Conservation (phyloP, 306 rosid species). For the Leucaena leucocephala region DNA sequence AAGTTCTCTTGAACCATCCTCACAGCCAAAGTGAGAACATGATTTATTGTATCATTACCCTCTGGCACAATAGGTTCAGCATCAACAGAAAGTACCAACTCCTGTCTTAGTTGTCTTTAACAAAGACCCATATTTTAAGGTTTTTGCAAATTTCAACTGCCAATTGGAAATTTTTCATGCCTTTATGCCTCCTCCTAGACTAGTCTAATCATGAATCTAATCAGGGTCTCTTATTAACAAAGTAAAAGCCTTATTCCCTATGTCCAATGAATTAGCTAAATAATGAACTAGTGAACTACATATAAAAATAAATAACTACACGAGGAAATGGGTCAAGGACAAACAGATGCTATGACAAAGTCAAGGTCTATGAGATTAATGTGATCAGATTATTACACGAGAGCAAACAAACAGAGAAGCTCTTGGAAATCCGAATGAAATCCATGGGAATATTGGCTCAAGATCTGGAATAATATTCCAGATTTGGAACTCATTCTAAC, state of each 20-base stretch:
- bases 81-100: background rate
- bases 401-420: background rate
- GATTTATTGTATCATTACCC: background rate
- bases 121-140: background rate
- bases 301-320: background rate
- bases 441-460: background rate
- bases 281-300: background rate
- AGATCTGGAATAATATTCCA: background rate
- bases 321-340: background rate
- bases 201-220: background rate
- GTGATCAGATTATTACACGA: background rate
- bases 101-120: background rate
- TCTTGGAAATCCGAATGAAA: background rate
- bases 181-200: background rate
- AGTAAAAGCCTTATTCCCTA: background rate
- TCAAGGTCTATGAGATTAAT: background rate
- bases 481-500: background rate
- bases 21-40: constrained; percentile 24
- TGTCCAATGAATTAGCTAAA: background rate
- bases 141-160: background rate
- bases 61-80: background rate
- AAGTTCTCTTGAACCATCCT: constrained; percentile 23
- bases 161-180: background rate
- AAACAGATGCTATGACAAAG: constrained; percentile 2
- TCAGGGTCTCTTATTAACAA: background rate